phyloP scores from a whole-genome alignment of 2,329 filamentous ascomycete genomes.

The Penicillium occitanis region DNA sequence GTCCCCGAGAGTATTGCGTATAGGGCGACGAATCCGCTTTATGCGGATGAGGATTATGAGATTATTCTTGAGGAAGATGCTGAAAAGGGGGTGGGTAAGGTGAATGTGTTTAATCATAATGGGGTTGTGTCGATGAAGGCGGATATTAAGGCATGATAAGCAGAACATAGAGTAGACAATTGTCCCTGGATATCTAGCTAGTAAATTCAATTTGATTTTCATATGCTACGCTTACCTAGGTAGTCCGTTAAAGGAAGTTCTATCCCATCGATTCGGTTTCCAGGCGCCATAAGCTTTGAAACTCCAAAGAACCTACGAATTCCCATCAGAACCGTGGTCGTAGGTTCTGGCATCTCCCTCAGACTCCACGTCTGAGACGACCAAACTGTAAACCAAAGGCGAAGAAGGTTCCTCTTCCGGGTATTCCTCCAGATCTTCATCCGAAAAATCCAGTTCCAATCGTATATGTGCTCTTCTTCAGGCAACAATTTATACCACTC shows the following conservation, averaged over 20 bases:
- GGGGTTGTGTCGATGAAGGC: constrained; percentile 41
- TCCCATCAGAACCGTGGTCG: background rate
- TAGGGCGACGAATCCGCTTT: constrained; percentile 52
- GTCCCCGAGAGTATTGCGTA: constrained; percentile 49
- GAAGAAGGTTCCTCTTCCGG: too few relatives aligned
- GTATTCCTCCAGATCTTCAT: background rate
- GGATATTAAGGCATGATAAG: background rate
- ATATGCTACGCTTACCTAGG: background rate
- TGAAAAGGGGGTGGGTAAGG: constrained; percentile 28
- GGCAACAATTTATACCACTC: too few relatives aligned
- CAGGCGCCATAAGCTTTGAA: background rate
- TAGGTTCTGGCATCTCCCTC: background rate
- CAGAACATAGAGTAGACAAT: background rate
- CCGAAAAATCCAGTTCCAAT: background rate
- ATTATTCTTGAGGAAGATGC: constrained; percentile 43
- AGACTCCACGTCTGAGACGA: too few relatives aligned
- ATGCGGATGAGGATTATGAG: constrained; percentile 50
- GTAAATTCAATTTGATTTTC: background rate
- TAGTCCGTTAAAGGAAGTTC: background rate
- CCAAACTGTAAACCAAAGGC: too few relatives aligned
- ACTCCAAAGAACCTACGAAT: background rate
- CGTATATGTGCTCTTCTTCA: background rate
- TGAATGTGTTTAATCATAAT: constrained; percentile 37
- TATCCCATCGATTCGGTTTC: background rate
- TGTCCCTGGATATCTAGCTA: background rate